Conservation (phyloP, 2,329 filamentous ascomycete genomes). For the Verticillium nonalfalfae region DNA sequence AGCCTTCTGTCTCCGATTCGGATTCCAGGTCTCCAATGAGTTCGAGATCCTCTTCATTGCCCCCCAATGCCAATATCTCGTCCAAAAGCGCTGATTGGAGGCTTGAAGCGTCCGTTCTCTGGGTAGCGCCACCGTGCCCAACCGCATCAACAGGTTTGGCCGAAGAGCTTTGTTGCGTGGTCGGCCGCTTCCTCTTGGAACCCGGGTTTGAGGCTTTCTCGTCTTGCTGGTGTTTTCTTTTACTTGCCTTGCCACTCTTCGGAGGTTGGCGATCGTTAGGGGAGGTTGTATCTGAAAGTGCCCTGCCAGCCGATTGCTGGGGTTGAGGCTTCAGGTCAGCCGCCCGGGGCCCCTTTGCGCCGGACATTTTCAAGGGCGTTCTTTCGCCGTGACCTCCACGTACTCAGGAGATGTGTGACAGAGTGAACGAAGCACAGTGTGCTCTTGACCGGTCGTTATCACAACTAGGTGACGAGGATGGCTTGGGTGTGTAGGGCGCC, state of each 20-base stretch:
- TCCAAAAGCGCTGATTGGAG: constrained; percentile 28
- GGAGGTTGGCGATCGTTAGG: neutral
- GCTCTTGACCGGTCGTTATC: neutral
- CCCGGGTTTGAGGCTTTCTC: neutral
- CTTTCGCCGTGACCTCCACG: neutral
- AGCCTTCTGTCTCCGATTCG: constrained; percentile 25
- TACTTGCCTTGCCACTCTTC: neutral
- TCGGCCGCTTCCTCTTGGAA: neutral
- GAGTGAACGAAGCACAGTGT: no score
- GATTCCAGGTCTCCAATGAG: constrained; percentile 48
- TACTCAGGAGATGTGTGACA: neutral
- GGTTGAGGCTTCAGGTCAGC: neutral
- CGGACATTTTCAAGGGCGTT: neutral
- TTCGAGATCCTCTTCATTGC: constrained; percentile 57
- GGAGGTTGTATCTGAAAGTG: neutral
- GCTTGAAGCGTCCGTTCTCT: neutral
- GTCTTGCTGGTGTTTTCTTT: constrained; percentile 5
- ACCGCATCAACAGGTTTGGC: no score
- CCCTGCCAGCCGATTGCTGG: neutral
- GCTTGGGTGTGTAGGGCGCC: constrained; percentile 2
- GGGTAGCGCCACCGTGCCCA: neutral
- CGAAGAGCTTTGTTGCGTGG: constrained; percentile 41
- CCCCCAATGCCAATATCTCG: constrained; percentile 59
- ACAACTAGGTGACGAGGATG: neutral
- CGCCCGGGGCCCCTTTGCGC: neutral